Base-by-base conservation (phyloP, 352 stramenopile species). In the Phytophthora ohioensis region DNA sequence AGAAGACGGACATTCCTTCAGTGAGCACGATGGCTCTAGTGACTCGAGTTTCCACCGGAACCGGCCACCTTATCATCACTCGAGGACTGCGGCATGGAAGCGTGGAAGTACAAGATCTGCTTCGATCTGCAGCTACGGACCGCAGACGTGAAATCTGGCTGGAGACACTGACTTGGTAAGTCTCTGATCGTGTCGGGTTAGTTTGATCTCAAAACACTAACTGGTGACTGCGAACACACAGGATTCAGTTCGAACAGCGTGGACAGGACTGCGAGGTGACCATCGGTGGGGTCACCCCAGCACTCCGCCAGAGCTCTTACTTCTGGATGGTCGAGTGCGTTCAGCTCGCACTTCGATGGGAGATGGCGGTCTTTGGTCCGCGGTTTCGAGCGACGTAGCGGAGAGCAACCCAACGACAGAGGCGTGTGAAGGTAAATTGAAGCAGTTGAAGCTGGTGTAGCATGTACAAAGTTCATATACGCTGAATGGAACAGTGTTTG, bases 311-410 rank as follows among this genome's bases (percentile, higher is more conserved):
- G 57, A 87, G 72, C 56, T 69, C 65, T 21, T 59, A 67, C 48
- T 84, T 80, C 56, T 87, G 79, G 79, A 69, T 78, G 38, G 64
- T 81, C 11, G 79, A 83, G 52, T 76, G 81, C 35, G 52, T 84
- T 32, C 71, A 78, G 48, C 11, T 82, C 17, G 75, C 73, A 42
- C 64, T 84, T 39, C 71, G 76, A 9, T 87, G 79, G 79, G 79
- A 87, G 42, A 69, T 59, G 39, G 57, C 64, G 8, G 56, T 87
- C 13, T 66, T 76, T 52, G 79, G 74, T 2, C 74, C 79, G 4
- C 70, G 66, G 12, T 78, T 78, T 53, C 54, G 63, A 68, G 65
- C 65, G 36, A 68, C 57, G 6, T 72, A 53, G 31, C 32, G 17
- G 17, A 9, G 7, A 45, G 10, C 47, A 35, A 21, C n/a, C 13